Evolutionary conservation across 2,329 filamentous ascomycete species (phyloP).

Genomic region (Fusarium sublunatum): DNA sequence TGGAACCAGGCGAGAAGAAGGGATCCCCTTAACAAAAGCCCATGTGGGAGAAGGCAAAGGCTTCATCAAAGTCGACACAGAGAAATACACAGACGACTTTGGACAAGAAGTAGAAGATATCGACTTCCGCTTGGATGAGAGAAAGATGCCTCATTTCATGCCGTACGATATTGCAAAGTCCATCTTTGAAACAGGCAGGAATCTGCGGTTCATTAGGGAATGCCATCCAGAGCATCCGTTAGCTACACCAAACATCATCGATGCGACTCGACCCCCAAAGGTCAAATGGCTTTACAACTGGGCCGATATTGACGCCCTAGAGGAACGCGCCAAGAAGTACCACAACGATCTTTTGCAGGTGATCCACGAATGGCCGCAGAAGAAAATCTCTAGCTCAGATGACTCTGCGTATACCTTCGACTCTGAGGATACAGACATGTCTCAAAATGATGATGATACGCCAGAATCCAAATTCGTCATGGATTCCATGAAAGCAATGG

Average conservation of each 20-base stretch:
- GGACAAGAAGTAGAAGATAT: conserved; percentile 67
- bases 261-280: conserved; percentile 62
- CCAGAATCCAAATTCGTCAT: conserved; percentile 48
- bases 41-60: conserved; percentile 59
- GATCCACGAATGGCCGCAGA: conserved; percentile 22
- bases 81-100: conserved; percentile 67
- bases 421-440: conserved; percentile 48
- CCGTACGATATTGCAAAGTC: conserved; percentile 73
- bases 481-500: conserved; percentile 16
- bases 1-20: conserved; percentile 71
- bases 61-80: conserved; percentile 70
- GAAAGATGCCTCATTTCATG: conserved; percentile 78
- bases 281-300: conserved; percentile 79
- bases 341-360: conserved; percentile 45
- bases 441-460: conserved; percentile 58
- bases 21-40: conserved; percentile 63
- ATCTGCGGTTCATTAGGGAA: conserved; percentile 75
- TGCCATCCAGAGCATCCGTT: conserved; percentile 79
- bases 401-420: background rate
- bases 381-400: background rate
- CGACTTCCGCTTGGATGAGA: conserved; percentile 71
- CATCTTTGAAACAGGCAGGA: conserved; percentile 84
- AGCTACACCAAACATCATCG: conserved; percentile 61
- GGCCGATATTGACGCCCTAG: conserved; percentile 73
- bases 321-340: conserved; percentile 64